A percentile compares a stretch with the other conserved stretches of the same genome.
Conservation (phyloP, 306 rosid genomes). For the Comarum palustre region DNA sequence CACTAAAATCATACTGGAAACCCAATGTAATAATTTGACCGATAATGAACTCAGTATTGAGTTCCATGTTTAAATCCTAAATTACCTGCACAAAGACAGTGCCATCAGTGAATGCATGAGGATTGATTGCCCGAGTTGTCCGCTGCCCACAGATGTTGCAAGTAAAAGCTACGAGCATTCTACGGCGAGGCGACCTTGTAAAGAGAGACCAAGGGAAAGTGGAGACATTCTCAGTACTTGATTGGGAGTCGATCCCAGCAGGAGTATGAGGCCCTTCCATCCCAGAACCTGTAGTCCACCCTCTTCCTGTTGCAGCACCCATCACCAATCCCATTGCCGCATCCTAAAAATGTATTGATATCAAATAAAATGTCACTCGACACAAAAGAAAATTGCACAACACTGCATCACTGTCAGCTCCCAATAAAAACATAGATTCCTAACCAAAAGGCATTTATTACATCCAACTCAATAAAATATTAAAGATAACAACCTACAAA, state of each 20-base stretch:
- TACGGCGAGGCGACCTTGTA: conserved; percentile 89
- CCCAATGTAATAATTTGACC: background rate
- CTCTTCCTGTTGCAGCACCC: conserved; percentile 84
- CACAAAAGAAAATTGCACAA: background rate
- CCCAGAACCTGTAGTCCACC: conserved; percentile 98
- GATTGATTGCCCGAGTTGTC: conserved; percentile 90
- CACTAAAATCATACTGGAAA: background rate
- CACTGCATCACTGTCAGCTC: background rate
- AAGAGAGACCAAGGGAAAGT: conserved; percentile 98
- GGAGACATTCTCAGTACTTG: conserved; percentile 63
- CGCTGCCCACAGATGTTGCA: conserved; percentile 95
- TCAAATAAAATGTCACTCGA: background rate
- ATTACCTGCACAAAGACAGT: conserved; percentile 96
- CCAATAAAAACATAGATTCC: background rate
- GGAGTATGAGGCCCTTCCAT: conserved; percentile 95
- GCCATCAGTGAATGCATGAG: conserved; percentile 96
- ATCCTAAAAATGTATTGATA: too few relatives aligned
- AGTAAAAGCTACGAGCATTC: conserved; percentile 91
- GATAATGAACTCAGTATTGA: background rate
- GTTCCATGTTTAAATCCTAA: conserved; percentile 11
- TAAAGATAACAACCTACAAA: background rate
- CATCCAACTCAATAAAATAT: background rate
- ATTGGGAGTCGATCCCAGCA: conserved; percentile 44
- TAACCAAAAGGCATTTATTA: background rate
- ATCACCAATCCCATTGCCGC: conserved; percentile 93